Conservation (phyloP, 768 basidiomycete species). For the Xerocomus potaroensis region DNA sequence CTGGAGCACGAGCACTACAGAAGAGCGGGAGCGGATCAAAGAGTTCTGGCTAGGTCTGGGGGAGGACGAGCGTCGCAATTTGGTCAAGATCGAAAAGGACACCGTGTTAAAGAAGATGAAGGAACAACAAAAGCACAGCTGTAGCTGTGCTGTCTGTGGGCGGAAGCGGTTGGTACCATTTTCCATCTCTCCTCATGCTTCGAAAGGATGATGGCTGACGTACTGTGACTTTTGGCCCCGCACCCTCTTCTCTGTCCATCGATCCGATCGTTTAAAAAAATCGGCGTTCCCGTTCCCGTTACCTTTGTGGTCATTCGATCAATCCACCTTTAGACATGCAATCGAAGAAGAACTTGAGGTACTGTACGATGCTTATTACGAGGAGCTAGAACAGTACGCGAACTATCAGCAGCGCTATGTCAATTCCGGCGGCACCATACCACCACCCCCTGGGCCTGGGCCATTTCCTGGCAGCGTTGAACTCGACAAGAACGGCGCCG, state of each 20-base stretch:
- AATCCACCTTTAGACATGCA: conserved; percentile 60
- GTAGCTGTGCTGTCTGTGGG: conserved; percentile 94
- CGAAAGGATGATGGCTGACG: conserved; percentile 19
- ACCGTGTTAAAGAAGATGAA: conserved; percentile 99
- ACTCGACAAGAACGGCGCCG: conserved; percentile 84
- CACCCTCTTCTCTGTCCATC: conserved; percentile 12
- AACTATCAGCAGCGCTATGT: conserved; percentile 96
- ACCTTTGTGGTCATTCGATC: conserved; percentile 13
- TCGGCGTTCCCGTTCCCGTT: conserved; percentile 3
- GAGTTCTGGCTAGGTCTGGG: conserved; percentile 96
- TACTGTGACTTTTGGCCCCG: conserved; percentile 21
- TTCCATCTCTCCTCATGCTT: conserved; percentile 19
- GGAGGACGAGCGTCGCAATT: conserved; percentile 83
- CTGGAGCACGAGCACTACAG: conserved; percentile 88
- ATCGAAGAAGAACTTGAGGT: conserved; percentile 99
- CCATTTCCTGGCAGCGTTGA: conserved; percentile 99
- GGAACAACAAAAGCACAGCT: conserved; percentile 96
- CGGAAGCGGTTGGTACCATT: conserved; percentile 79
- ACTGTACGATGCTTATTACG: conserved; percentile 99
- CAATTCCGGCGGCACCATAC: conserved; percentile 81
- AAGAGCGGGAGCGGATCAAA: conserved; percentile 96
- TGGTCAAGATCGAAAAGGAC: conserved; percentile 98
- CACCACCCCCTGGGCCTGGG: conserved; percentile 92
- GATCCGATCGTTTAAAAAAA: conserved; percentile 19
- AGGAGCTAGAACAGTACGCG: conserved; percentile 99